A percentile compares a stretch with the other conserved stretches of the same genome.
Evolutionary conservation across 768 basidiomycete species (phyloP).

Genomic region (Myochromella boudieri): DNA sequence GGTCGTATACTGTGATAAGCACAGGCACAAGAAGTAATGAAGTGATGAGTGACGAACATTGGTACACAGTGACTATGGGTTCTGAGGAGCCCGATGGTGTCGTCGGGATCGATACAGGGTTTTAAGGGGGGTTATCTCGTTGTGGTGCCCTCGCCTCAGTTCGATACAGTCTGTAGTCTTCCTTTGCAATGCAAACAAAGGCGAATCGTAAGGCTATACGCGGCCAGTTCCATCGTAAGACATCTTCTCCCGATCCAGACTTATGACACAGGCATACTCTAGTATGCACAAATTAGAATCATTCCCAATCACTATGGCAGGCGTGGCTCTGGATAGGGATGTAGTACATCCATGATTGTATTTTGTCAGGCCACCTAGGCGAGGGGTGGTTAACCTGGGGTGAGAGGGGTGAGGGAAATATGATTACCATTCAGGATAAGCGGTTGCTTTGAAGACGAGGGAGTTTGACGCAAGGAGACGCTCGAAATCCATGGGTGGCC

Average conservation of each 20-base stretch:
- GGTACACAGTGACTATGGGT: no score
- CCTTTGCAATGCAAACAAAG: no score
- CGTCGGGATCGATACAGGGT: no score
- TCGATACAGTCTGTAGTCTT: no score
- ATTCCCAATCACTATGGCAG: background rate
- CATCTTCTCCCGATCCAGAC: constrained; percentile 39
- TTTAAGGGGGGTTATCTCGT: no score
- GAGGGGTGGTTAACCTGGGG: background rate
- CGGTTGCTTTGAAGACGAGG: constrained; percentile 62
- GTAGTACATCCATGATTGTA: constrained; percentile 70
- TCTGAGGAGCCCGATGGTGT: no score
- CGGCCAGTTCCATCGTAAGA: constrained; percentile 26
- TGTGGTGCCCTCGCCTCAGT: no score
- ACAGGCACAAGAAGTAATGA: no score
- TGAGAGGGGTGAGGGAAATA: background rate
- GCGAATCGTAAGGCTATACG: no score
- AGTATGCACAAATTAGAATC: constrained; percentile 24
- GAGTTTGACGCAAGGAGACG: constrained; percentile 57
- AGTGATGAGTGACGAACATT: no score
- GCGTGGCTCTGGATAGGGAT: constrained; percentile 57
- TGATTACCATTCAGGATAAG: constrained; percentile 66
- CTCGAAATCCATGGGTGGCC: constrained; percentile 65
- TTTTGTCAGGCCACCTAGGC: constrained; percentile 48
- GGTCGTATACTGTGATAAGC: no score
- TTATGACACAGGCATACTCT: constrained; percentile 50